Percentiles rank a stretch among this genome's conserved stretches.
Evolutionary conservation across 768 basidiomycete genomes (phyloP).

Genomic region (Suillus fuscotomentosus): DNA sequence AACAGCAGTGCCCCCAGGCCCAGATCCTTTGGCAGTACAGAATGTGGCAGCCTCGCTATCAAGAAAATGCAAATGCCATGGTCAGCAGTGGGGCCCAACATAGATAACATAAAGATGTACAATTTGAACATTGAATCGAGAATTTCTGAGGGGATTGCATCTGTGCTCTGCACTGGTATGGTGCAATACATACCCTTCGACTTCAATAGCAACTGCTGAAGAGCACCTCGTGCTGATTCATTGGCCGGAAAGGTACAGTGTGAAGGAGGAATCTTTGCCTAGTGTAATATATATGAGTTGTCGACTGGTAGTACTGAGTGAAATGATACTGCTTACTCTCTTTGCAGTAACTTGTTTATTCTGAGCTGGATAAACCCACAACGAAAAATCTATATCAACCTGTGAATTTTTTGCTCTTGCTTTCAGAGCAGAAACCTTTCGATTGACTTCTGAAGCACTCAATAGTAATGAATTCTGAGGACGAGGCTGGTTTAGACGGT

Average conservation of each 20-base stretch:
- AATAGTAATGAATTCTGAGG: not conserved
- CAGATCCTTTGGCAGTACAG: not conserved
- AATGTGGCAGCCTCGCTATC: not conserved
- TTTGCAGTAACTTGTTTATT: not conserved
- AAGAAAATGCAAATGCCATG: not conserved
- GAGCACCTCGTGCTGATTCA: not conserved
- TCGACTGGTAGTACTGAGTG: not conserved
- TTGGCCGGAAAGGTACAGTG: not conserved
- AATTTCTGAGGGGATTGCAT: not conserved
- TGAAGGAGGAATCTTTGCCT: not conserved
- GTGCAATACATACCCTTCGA: not conserved
- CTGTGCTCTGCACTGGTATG: not conserved
- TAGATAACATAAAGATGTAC: not conserved
- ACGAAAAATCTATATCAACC: not conserved
- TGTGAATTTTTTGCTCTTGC: not conserved
- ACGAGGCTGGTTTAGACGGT: not conserved
- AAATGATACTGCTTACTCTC: not conserved
- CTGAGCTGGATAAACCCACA: not conserved
- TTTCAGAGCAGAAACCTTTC: not conserved
- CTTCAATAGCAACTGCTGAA: not conserved
- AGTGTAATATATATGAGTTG: not conserved
- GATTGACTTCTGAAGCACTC: not conserved
- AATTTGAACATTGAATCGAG: not conserved
- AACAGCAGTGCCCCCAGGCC: not conserved
- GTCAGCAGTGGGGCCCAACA: not conserved